These are phyloP conservation scores for Aspergillus affinis DNA, from an alignment of 495 filamentous ascomycete genomes.

Conservation along the genomic window DNA sequence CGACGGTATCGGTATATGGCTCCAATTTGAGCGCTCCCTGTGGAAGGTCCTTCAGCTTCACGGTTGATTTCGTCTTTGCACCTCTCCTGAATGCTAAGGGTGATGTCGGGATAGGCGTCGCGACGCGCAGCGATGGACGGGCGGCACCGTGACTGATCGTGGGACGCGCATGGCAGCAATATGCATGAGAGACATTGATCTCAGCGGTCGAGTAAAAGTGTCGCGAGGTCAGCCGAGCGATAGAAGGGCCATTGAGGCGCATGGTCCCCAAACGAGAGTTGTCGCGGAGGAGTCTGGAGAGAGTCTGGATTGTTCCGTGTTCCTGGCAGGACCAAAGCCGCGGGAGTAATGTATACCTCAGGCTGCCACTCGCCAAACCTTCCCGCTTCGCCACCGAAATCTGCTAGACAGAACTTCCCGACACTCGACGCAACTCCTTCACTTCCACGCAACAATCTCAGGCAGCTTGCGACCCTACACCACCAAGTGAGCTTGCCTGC, in stretches of 20 bases:
- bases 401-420: conserved; percentile 32
- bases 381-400: conserved; percentile 47
- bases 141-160: conserved; percentile 38
- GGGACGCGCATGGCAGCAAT: conserved; percentile 27
- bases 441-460: conserved; percentile 17
- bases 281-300: neutral
- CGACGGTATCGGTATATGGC: conserved; percentile 41
- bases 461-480: conserved; percentile 33
- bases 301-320: neutral
- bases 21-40: conserved; percentile 55
- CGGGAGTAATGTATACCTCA: conserved; percentile 19
- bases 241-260: conserved; percentile 20
- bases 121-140: conserved; percentile 23
- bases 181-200: conserved; percentile 1
- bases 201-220: conserved; percentile 1
- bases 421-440: conserved; percentile 21
- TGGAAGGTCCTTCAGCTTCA: conserved; percentile 64
- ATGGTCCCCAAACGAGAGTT: conserved; percentile 9
- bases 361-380: conserved; percentile 27
- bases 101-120: conserved; percentile 15
- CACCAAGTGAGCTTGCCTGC: conserved; percentile 30
- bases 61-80: conserved; percentile 53
- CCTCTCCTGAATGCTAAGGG: conserved; percentile 27
- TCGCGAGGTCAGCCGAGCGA: conserved; percentile 15
- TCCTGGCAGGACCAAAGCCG: neutral